Base-by-base conservation (phyloP, 1,139 yeast genomes). In the Chernovozyma aurita region DNA sequence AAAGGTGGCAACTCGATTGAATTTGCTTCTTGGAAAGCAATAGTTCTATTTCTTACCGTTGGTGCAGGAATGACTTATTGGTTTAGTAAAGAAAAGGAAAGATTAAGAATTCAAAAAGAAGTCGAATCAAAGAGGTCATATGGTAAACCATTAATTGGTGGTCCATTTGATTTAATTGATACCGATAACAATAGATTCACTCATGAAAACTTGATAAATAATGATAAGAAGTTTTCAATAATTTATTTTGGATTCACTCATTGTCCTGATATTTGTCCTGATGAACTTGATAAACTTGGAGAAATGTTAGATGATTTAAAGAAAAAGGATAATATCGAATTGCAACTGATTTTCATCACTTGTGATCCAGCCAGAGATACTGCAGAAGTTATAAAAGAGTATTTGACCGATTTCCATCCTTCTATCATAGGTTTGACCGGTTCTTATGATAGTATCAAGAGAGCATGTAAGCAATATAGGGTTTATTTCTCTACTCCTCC, bases 231-330 rank as follows among this genome's bases (percentile, higher is more conserved):
- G 57, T 92, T 86, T 58, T 76, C 88, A 11, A 68, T 92, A 37
- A 59, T 92, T 14, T 92, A 92, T 61, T 92, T 92, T 62, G 98
- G 98, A 0, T 92, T 92, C 65, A 85, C 95, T 4, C 90, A 88
- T 62, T 92, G 98, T 63, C 98, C 98, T 6, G 98, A 92, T 60
- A 88, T 92, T 36, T 92, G 98, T 60, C 98, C 98, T 8, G 97
- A 92, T 56, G 98, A 92, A 59, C 73, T 92, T 45, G 98, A 92
- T 56, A 87, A 90, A 54, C 71, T 92, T 57, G 86, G 95, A 2
- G 73, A 77, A 24, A 85, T 94, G 76, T 63, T 92, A 46, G 76
- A 80, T 36, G 76, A 70, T 18, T 67, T 85, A 51, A 76, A 82
- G 49, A 42, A 53, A 18, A 73, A 76, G 45, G 72, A 78, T 36